Conservation (phyloP, 345 rosid genomes). For the Populus simonii region DNA sequence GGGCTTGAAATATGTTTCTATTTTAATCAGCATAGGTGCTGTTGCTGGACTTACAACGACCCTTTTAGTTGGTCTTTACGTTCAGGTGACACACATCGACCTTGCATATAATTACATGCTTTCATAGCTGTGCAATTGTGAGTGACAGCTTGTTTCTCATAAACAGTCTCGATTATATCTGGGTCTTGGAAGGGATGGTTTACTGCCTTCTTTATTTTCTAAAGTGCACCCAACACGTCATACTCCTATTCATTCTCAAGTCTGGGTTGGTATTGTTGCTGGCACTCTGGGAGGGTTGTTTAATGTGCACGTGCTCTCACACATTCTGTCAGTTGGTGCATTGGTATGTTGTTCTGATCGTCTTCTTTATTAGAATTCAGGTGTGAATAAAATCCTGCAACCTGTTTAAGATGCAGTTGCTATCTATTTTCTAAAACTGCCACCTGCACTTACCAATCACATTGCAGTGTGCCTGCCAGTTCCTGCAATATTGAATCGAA, state of each 20-base stretch:
- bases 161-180: slow-evolving; percentile 86
- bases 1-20: slow-evolving; percentile 78
- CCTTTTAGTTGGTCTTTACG: slow-evolving; percentile 93
- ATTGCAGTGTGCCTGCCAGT: not conserved
- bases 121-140: slow-evolving; percentile 2
- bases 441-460: not conserved
- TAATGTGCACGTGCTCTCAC: slow-evolving; percentile 75
- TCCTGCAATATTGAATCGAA: not conserved
- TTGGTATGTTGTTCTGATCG: slow-evolving; percentile 53
- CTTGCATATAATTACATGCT: slow-evolving; percentile 6
- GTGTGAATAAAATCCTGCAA: not conserved
- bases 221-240: slow-evolving; percentile 72
- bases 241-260: slow-evolving; percentile 88
- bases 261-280: slow-evolving; percentile 93
- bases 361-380: not conserved
- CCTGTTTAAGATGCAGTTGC: not conserved
- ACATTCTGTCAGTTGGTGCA: slow-evolving; percentile 94
- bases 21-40: slow-evolving; percentile 86
- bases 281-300: slow-evolving; percentile 70
- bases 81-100: slow-evolving; percentile 61
- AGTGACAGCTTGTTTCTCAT: slow-evolving; percentile 27
- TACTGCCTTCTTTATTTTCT: slow-evolving; percentile 84
- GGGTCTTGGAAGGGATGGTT: slow-evolving; percentile 94
- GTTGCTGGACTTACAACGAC: slow-evolving; percentile 96
- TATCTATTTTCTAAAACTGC: not conserved